Evolutionary conservation across 2,329 filamentous ascomycete species (phyloP), one percentile per base, ranked within the genome.

Genomic region (Hortaea sp.): DNA sequence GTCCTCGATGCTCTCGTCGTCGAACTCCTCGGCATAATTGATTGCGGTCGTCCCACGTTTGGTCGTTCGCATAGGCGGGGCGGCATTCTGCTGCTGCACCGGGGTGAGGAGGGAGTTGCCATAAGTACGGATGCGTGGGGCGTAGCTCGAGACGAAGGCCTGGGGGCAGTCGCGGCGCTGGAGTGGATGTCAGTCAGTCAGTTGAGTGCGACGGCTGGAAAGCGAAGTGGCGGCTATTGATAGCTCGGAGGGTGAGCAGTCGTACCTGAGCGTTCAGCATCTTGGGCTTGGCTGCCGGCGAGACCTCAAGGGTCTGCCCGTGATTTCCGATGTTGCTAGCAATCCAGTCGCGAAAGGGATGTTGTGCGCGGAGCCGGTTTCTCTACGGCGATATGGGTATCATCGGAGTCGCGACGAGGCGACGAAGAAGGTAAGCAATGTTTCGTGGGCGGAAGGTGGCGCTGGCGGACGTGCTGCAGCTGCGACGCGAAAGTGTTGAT

Each of bases 11-110:
- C 88, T 85, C 46, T 82, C 88, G 55, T 95, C 90, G 61, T 84
- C 94, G 41, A 89, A 89, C 64, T 97, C 90, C 64, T 98, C 92
- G 27, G 92, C 90, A 63, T 98, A 98, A 70, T 95, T 98, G 69
- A 97, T 92, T 53, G 90, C 86, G 31, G 87, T 92, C 1, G 92
- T 97, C 48, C 92, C 92, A 67, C 92, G 84, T 72, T 98, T 97
- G 6, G 92, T 97, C n/a, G 86, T 94, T 63, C 90, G 81, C 57
- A 86, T 71, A 35, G 83, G 78, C 27, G 80, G 82, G 2, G 78
- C 66, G 47, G 82, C 76, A 51, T 80, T 81, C 46, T 77, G 77
- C 52, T 84, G 85, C 51, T 90, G 78, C 51, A 92, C 81, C 32
- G 90, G 89, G 27, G 86, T 87, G 51, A 95, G 78, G 46, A 97